These are phyloP conservation scores for Urtica urens DNA, from an alignment of 306 rosid species.

Conservation along the genomic window DNA sequence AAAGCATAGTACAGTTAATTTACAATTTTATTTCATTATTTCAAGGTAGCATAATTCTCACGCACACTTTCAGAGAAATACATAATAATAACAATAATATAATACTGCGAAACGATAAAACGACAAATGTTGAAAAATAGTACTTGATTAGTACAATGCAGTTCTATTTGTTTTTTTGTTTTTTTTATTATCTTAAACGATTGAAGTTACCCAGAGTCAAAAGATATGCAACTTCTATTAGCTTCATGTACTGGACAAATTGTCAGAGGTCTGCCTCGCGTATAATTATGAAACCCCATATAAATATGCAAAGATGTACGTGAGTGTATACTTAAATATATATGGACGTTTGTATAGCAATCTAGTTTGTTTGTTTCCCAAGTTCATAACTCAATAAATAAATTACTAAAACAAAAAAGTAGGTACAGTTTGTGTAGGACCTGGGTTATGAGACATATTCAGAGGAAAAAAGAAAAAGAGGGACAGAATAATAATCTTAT, in stretches of 20 bases:
- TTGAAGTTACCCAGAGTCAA: not conserved
- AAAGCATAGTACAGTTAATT: no score
- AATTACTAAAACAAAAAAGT: not conserved
- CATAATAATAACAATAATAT: no score
- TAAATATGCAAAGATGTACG: no score
- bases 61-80: no score
- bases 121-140: no score
- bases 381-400: not conserved
- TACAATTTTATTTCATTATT: no score
- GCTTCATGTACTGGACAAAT: not conserved
- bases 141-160: no score
- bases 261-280: no score
- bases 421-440: not conserved
- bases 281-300: no score
- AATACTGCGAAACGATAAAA: no score
- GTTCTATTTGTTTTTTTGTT: not conserved
- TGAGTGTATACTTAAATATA: not conserved
- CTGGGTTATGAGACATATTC: slow-evolving; percentile 1
- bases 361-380: slow-evolving; percentile 9
- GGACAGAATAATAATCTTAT: slow-evolving; percentile 1
- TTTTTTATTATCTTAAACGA: not conserved
- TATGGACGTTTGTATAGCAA: not conserved
- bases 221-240: not conserved
- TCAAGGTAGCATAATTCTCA: no score
- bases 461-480: not conserved